Base-by-base conservation (phyloP, 352 stramenopile species). In the Phytopythium cucurbitacearum region DNA sequence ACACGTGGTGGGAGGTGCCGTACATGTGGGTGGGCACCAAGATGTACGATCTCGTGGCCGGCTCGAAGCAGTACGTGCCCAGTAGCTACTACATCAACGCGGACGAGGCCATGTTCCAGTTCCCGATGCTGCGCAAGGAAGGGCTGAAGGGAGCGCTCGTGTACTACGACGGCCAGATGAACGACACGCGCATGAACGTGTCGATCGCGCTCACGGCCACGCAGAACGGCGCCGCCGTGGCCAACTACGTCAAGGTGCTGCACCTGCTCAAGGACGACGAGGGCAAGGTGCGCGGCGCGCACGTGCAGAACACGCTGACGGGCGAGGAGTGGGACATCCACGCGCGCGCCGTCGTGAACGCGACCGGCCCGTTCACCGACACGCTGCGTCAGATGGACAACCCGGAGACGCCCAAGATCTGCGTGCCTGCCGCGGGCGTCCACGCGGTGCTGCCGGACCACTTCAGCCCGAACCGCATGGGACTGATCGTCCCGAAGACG, bases 401-500 rank as follows among this genome's bases (percentile, higher is more conserved):
- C 66, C 88, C 89, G 11, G 72, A 75, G 40, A 93, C 76, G 51
- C 55, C 89, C 32, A 89, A 96, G 59, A 95, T 98, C 45, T 96
- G 97, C 45, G 91, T 97, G 33, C 92, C 93, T 21, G 94, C 94
- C 10, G 91, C 89, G 5, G 95, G 95, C 37, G 93, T 98, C 38
- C 95, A 99, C 75, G 78, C 98, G 1, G 89, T 98, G 51, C 76
- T 99, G 38, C 94, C 94, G 2, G 91, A 97, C 69, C 91, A 98
- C 73, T 98, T 97, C 55, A 97, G 86, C 51, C 95, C 95, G 13
- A 81, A 89, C 62, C 87, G 80, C 53, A 98, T 98, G 90, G 95
- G 95, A 1, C 70, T 98, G 13, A 98, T 99, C 64, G 91, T 98
- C 46, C 95, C 95, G 47, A 98, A 97, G 64, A 98, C 95, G 8